Evolutionary conservation across 1,139 yeast genomes (phyloP), one percentile per base, ranked within the genome.

Genomic region (Blastobotrys ciferrii): DNA sequence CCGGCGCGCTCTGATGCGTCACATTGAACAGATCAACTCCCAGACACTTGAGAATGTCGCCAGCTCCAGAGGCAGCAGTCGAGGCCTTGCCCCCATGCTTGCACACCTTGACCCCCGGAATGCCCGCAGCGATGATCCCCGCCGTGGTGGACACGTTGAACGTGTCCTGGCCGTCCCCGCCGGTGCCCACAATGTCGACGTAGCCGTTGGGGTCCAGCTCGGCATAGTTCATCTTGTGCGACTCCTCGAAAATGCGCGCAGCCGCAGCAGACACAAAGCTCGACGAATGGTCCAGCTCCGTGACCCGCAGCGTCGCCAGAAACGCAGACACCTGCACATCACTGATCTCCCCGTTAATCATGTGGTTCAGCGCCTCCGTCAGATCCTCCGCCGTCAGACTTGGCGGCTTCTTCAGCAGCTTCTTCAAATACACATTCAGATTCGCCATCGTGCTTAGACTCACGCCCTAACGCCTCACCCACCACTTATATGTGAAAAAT

Each of bases 31-130:
- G 72, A 55, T 88, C 87, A 15, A 89, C 84, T 0, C 96, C 98
- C 36, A 92, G 74, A 30, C 80, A 75, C 36, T 77, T 74, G 62
- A 92, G 76, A 54, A 92, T 72, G 65, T 92, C 98, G 1, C 97
- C 97, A 1, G 98, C 85, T 0, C 98, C 98, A 0, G 96, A 87
- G 1, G 86, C 68, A 0, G 96, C 87, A 0, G 98, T 89, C 0
- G 96, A 82, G 0, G 98, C 98, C 61, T 92, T 92, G 19, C 98
- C 98, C 19, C 98, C 98, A 65, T 92, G 98, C 62, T 81, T 91
- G 65, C 96, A 87, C 14, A 91, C 82, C 20, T 80, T 78, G 45
- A 89, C 67, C 0, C 89, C 89, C 4, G 40, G 40, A 74, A 87
- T 84, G 3, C 98, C 98, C 0, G 97, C 87, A 0, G 91, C 95